Evolutionary conservation across 306 rosid genomes (phyloP), one percentile per base, ranked within the genome.

Genomic region (Prunus armeniaca): DNA sequence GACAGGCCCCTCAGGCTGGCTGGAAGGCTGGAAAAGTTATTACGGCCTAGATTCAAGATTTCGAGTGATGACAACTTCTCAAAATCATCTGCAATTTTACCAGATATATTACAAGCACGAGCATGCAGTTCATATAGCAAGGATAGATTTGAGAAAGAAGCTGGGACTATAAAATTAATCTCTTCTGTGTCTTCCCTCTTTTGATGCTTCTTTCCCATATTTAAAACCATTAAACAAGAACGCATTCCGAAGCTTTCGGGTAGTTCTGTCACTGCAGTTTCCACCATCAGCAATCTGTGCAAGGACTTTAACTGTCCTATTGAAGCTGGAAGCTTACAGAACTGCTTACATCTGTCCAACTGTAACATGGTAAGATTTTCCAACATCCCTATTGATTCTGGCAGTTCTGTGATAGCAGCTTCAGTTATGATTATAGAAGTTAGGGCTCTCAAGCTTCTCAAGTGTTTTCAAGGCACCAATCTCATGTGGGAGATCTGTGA

Each of bases 161-260:
- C 25, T 14, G 93, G 85, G 25, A 89, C 45, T 41, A 52, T 76
- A 67, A 71, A 77, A 46, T 45, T 45, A 20, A 55, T 9, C 51
- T 62, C 76, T 64, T 54, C n/a, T 32, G 50, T 11, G 6, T 1
- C 46, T 50, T 18, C 3, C 61, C 60, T 56, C 1, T 3, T 22
- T 34, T 52, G 24, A 56, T 76, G 83, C 65, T 14, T 80, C 74
- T 85, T 87, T 27, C 83, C 76, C 86, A 89, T 87, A 25, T 66
- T 74, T 62, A 91, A 65, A 70, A 64, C 79, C 79, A 79, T 85
- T 75, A 91, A 85, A 46, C 46, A 82, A 52, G 91, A 80, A 46
- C 87, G 93, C 88, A 54, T 82, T 34, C 93, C 89, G 32, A 91
- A 91, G 67, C 83, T 85, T 76, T 85, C 84, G 5, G 93, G 96